Base-by-base conservation (phyloP, 768 basidiomycete species). In the Podaxis sp. region DNA sequence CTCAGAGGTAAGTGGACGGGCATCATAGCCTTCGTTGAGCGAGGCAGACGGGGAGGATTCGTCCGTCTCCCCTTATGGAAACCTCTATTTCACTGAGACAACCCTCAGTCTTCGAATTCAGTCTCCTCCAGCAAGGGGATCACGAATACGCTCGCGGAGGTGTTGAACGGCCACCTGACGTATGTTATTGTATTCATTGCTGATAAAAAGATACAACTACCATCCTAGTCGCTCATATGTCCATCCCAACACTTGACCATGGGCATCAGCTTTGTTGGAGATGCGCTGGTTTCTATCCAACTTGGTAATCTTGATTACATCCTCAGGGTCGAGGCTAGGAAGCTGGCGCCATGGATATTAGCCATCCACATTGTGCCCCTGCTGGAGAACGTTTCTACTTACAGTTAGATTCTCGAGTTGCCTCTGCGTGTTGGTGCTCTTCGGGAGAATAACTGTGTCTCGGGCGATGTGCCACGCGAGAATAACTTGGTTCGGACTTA, bases 321-420 rank as follows among this genome's bases (percentile, higher is more conserved):
- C 49, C 49, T 50, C 49, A 2, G 20, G 24, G 20, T 22, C 26
- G 13, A 50, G 49, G 22, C 6, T 50, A 7, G 26, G 20, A 50
- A 50, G 49, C 49, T 50, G 26, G 22, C 10, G 7, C 7, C 12
- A 50, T 26, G 49, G 2, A 22, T 20, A 12, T 50, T 50, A 26
- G 13, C 11, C 8, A 24, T 50, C 22, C 12, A 26, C 26, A 22
- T 50, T 22, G 22, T 7, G 22, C 49, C 8, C 20, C 15, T 46
- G 44, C 20, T 17, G 12, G 3, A 26, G 13, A 54, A 2, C 7
- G 8, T 10, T 50, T 26, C 26, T 26, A 72, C 78, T 56, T 60
- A 83, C 84, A 22, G 68, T 78, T 33, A 85, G 62, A 63, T 86
- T 86, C 59, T 80, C 78, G 66, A 76, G 78, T 71, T 85, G 84